Evolutionary conservation across 495 filamentous ascomycete species (phyloP).

Genomic region (Aspergillus sclerotiicarbonarius): DNA sequence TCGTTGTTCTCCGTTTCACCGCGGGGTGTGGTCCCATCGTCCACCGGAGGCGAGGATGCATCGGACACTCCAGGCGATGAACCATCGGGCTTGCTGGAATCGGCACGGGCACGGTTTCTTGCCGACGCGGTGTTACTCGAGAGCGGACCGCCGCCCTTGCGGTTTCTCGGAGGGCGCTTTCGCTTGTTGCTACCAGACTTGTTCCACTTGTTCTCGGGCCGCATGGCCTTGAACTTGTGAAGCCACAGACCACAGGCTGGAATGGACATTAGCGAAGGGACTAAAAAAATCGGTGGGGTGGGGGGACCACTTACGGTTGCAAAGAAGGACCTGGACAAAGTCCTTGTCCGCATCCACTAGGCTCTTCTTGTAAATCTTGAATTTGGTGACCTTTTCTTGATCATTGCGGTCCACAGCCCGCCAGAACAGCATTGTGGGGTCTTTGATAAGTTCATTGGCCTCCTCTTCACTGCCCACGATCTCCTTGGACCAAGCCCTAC

Average conservation of each 20-base stretch:
- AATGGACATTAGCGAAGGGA: constrained; percentile 23
- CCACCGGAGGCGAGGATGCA: constrained; percentile 39
- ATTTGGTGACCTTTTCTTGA: constrained; percentile 56
- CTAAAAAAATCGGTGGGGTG: constrained; percentile 5
- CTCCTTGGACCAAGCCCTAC: constrained; percentile 77
- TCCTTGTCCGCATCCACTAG: constrained; percentile 61
- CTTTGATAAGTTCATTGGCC: constrained; percentile 64
- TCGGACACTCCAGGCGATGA: constrained; percentile 46
- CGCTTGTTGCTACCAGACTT: constrained; percentile 47
- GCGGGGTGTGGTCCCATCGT: constrained; percentile 37
- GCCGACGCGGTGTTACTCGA: constrained; percentile 24
- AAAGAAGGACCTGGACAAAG: constrained; percentile 71
- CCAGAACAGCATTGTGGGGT: constrained; percentile 59
- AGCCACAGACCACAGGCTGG: constrained; percentile 90
- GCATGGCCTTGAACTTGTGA: constrained; percentile 78
- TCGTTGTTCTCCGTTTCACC: constrained; percentile 18
- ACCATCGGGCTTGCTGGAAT: constrained; percentile 27
- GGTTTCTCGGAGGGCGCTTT: constrained; percentile 39
- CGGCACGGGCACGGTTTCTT: constrained; percentile 32
- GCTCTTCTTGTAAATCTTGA: constrained; percentile 76
- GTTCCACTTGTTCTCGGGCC: constrained; percentile 80
- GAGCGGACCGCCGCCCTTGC: constrained; percentile 34
- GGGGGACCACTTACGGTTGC: constrained; percentile 69
- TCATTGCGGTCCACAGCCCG: constrained; percentile 61
- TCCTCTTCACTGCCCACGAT: constrained; percentile 58